A percentile compares a stretch with the other conserved stretches of the same genome.
Evolutionary conservation across 371 early-diverging fungal species (phyloP).

Genomic region (Apophysomyces sp.): DNA sequence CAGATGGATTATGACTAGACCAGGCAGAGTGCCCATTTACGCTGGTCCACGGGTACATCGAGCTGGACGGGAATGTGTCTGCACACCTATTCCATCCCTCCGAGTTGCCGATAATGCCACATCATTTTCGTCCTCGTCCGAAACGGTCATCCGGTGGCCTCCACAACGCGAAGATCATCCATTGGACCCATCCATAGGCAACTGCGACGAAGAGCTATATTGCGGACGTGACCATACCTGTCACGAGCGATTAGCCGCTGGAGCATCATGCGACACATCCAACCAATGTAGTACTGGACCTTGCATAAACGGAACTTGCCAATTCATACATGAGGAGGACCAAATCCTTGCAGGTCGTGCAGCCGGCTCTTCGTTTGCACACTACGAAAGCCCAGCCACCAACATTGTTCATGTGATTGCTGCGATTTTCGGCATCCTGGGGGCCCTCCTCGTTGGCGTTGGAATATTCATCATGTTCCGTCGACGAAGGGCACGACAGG

Average conservation of each 20-base stretch:
- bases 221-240: background rate
- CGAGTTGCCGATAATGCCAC: background rate
- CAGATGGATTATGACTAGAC: background rate
- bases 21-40: background rate
- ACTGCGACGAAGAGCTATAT: background rate
- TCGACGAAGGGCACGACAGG: constrained; percentile 7
- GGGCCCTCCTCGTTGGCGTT: constrained; percentile 7
- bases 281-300: background rate
- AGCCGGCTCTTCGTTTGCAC: background rate
- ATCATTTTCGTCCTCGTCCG: background rate
- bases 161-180: background rate
- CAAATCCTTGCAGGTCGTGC: background rate
- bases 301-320: background rate
- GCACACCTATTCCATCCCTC: background rate
- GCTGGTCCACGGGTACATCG: background rate
- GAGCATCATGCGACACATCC: background rate
- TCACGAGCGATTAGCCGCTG: background rate
- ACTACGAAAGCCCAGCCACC: constrained; percentile 10
- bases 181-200: background rate
- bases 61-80: background rate
- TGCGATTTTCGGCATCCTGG: constrained; percentile 16
- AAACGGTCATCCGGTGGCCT: background rate
- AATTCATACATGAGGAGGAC: background rate
- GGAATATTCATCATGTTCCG: constrained; percentile 17
- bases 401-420: constrained; percentile 23